A percentile compares a stretch with the other conserved stretches of the same genome.
Evolutionary conservation across 2,329 filamentous ascomycete genomes (phyloP).

Genomic region (Colletotrichum lupini): DNA sequence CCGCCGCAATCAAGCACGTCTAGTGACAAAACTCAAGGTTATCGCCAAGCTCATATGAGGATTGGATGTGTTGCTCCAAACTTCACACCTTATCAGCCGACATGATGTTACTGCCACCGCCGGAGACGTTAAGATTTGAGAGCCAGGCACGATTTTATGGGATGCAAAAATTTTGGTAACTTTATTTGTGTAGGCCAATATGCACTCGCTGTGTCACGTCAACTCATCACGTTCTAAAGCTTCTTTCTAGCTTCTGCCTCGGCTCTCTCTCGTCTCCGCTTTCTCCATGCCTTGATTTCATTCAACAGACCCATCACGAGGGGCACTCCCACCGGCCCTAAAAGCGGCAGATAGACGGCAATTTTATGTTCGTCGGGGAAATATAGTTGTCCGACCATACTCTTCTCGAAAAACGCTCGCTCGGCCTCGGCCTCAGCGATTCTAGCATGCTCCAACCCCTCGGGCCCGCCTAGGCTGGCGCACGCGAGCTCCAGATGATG

Average conservation of each 20-base stretch:
- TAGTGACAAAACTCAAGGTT: background rate
- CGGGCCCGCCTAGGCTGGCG: slow-evolving; percentile 70
- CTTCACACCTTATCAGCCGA: background rate
- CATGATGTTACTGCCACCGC: background rate
- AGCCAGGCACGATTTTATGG: background rate
- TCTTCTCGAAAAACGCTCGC: slow-evolving; percentile 96
- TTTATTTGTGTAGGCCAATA: background rate
- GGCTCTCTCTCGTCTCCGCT: slow-evolving; percentile 56
- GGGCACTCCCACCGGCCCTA: slow-evolving; percentile 92
- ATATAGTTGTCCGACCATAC: slow-evolving; percentile 98
- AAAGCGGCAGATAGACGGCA: slow-evolving; percentile 90
- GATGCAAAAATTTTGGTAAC: background rate
- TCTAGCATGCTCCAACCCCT: slow-evolving; percentile 82
- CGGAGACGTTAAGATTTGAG: background rate
- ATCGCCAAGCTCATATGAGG: background rate
- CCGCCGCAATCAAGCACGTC: background rate
- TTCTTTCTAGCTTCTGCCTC: slow-evolving; percentile 50
- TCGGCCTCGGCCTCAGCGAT: slow-evolving; percentile 91
- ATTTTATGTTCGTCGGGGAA: slow-evolving; percentile 99
- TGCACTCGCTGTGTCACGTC: background rate
- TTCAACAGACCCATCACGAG: slow-evolving; percentile 85
- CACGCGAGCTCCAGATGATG: slow-evolving; percentile 82
- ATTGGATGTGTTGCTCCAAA: background rate
- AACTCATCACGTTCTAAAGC: slow-evolving; percentile 35
- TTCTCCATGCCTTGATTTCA: slow-evolving; percentile 76